Evolutionary conservation across 345 rosid genomes (phyloP), one percentile per base, ranked within the genome.

Genomic region (Cardiospermum halicacabum): DNA sequence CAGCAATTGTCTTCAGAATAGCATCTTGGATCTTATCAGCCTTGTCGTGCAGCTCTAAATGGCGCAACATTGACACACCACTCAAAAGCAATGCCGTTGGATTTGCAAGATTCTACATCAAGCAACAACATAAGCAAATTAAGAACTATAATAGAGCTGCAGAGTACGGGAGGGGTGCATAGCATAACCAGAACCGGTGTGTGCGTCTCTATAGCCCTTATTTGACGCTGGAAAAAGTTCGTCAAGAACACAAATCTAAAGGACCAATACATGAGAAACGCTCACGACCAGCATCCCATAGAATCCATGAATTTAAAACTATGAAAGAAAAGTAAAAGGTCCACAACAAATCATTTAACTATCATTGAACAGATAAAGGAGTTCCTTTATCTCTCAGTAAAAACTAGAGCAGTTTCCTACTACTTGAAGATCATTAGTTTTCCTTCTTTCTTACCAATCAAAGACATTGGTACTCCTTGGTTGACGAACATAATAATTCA

Each of bases 41-140:
- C 77, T 89, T 86, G n/a, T 86, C 85, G 56, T 83, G 76, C 56
- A 89, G 77, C 68, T 87, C 80, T 71, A 95, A 70, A 74, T 95
- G 99, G 53, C 84, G 93, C 58, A 95, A 81, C 98, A 91, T 91
- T 58, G 89, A 53, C 59, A 95, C 93, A 49, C 88, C 60, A 72
- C 98, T 91, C 73, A 91, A 62, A 49, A 91, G 78, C 76, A 91
- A 72, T n/a, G 99, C 99, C 4, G 99, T 95, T 55, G 99, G 98
- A 72, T 95, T 95, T 5, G 99, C 98, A 85, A 91, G 9, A 74
- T 95, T 85, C 99, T 88, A 48, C 53, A 60, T 3, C 45, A 34
- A 13, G 50, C 61, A 21, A 47, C 69, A 50, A 12, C 28, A 22
- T 31, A 37, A 10, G 27, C 56, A 47, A 48, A 61, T 16, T 37